Conservation (phyloP, 345 rosid genomes). For the Geranium rotundifolium region DNA sequence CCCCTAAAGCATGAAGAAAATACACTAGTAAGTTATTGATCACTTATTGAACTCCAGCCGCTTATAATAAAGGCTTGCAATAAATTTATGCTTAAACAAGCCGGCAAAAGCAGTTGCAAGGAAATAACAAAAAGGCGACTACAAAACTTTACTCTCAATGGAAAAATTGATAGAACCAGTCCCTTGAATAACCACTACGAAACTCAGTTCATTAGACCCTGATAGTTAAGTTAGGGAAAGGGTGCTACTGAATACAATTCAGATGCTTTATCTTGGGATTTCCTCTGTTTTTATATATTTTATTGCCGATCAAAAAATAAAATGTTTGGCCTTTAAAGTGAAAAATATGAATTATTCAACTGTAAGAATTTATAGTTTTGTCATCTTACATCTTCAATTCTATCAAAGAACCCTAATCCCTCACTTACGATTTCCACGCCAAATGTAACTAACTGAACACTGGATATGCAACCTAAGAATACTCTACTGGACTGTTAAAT, state of each 20-base stretch:
- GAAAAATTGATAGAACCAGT: background rate
- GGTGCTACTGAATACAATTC: background rate
- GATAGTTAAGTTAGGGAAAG: background rate
- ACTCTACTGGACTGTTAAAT: background rate
- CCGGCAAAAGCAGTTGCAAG: background rate
- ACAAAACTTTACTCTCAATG: background rate
- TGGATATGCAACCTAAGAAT: background rate
- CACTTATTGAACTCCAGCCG: background rate
- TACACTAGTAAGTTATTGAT: background rate
- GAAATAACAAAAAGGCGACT: background rate
- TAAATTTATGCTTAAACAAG: background rate
- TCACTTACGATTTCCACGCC: too few relatives aligned
- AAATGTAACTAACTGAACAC: too few relatives aligned
- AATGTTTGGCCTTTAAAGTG: background rate
- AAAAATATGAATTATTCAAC: background rate
- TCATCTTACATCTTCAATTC: background rate
- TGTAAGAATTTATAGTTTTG: background rate
- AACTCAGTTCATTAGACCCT: background rate
- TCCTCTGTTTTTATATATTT: too few relatives aligned
- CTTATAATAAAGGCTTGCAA: too few relatives aligned
- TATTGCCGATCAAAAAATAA: too few relatives aligned
- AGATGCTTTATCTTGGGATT: background rate
- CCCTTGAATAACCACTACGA: background rate
- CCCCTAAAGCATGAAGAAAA: conserved; percentile 44
- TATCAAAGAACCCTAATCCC: background rate